Evolutionary conservation across 768 basidiomycete species (phyloP).

Genomic region (Calvatia gigantea): DNA sequence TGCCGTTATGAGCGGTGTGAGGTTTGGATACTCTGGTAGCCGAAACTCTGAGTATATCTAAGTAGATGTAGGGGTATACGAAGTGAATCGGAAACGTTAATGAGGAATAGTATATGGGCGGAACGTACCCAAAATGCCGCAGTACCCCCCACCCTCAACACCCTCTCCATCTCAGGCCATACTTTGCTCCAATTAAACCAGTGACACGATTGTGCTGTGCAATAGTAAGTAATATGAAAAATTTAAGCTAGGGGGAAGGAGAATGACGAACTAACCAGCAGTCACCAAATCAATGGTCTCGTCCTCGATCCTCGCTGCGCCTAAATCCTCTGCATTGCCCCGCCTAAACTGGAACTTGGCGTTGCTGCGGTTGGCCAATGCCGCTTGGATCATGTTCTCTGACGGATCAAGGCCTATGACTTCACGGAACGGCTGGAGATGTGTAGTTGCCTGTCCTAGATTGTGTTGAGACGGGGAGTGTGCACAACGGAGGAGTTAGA

Average conservation of each 20-base stretch:
- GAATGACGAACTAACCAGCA: slow-evolving; percentile 44
- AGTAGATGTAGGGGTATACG: neutral
- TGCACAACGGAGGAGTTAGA: neutral
- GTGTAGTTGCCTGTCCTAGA: slow-evolving; percentile 67
- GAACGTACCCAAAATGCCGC: slow-evolving; percentile 68
- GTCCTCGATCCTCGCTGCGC: slow-evolving; percentile 36
- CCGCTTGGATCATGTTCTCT: slow-evolving; percentile 61
- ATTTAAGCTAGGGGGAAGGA: neutral
- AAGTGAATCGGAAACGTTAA: neutral
- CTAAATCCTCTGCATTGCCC: slow-evolving; percentile 52
- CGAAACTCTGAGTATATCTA: slow-evolving; percentile 74
- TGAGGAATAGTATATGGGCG: neutral
- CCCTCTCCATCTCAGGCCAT: slow-evolving; percentile 64
- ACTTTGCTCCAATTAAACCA: slow-evolving; percentile 77
- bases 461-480: neutral
- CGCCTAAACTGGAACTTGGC: slow-evolving; percentile 27
- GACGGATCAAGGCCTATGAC: slow-evolving; percentile 78
- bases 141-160: slow-evolving; percentile 59
- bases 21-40: slow-evolving; percentile 54
- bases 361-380: slow-evolving; percentile 26
- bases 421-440: slow-evolving; percentile 50
- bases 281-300: slow-evolving; percentile 63
- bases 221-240: neutral
- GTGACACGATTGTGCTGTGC: slow-evolving; percentile 70
- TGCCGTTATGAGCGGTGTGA: slow-evolving; percentile 54